phyloP scores from a whole-genome alignment of 129 eudicot species.

The Dittrichia graveolens region DNA sequence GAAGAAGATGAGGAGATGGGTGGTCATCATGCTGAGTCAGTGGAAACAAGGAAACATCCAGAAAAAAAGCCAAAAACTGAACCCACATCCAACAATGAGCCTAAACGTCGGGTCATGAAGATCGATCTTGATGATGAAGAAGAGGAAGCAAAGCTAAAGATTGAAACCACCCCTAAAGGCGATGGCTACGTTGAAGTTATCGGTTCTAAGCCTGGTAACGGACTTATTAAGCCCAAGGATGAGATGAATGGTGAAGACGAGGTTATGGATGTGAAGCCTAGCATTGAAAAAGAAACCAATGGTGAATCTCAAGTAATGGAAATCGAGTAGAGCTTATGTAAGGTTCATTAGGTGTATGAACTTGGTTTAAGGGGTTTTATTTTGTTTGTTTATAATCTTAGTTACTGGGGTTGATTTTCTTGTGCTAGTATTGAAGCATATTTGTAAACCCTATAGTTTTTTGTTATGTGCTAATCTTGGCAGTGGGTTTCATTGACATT shows the following conservation, averaged over 20 bases:
- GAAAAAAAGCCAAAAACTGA: slow-evolving; percentile 38
- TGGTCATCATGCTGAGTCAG: slow-evolving; percentile 40
- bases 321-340: slow-evolving; percentile 42
- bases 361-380: slow-evolving; percentile 26
- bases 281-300: slow-evolving; percentile 39
- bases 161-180: slow-evolving; percentile 15
- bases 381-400: slow-evolving; percentile 23
- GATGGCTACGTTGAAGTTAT: slow-evolving; percentile 40
- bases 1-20: slow-evolving; percentile 72
- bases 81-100: slow-evolving; percentile 21
- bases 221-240: slow-evolving; percentile 23
- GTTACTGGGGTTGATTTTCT: slow-evolving; percentile 21
- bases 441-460: slow-evolving; percentile 11
- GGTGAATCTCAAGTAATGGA: slow-evolving; percentile 55
- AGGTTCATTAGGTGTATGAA: not conserved
- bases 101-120: slow-evolving; percentile 38
- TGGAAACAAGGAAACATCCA: slow-evolving; percentile 36
- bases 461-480: not conserved
- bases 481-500: not conserved
- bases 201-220: slow-evolving; percentile 21
- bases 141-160: slow-evolving; percentile 38
- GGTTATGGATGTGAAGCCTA: slow-evolving; percentile 29
- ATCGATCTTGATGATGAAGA: slow-evolving; percentile 51
- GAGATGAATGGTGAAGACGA: slow-evolving; percentile 25
- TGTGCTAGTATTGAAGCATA: slow-evolving; percentile 15